Conservation (phyloP, 2,329 filamentous ascomycete species). For the Aspergillus thermomutatus region DNA sequence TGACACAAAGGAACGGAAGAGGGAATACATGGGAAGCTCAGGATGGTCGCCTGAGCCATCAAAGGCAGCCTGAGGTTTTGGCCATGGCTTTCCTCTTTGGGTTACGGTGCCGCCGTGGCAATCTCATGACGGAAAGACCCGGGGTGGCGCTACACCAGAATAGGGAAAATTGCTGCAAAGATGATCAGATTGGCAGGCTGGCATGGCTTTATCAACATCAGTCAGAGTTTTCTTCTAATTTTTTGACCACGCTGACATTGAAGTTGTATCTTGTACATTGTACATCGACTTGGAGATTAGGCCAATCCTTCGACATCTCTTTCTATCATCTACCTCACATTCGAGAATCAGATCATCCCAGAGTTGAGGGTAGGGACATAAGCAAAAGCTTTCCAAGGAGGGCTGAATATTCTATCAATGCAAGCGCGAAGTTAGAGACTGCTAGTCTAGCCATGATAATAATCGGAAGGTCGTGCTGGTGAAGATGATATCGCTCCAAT, state of each 20-base stretch:
- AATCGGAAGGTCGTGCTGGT: too few relatives aligned
- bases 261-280: background rate
- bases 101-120: conserved; percentile 10
- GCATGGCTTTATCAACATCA: background rate
- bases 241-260: background rate
- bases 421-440: background rate
- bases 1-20: background rate
- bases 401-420: background rate
- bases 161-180: conserved; percentile 1
- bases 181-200: too few relatives aligned
- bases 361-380: background rate
- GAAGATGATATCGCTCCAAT: background rate
- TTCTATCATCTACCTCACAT: background rate
- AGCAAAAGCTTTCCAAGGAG: background rate
- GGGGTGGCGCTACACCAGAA: conserved; percentile 11
- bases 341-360: background rate
- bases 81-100: background rate
- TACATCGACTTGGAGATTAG: background rate
- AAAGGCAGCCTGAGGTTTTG: background rate
- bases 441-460: background rate
- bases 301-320: background rate
- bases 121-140: conserved; percentile 18
- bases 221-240: background rate
- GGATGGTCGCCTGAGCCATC: background rate
- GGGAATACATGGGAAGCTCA: background rate